phyloP scores from a whole-genome alignment of 2,329 filamentous ascomycete species.

The Corynespora cassiicola region DNA sequence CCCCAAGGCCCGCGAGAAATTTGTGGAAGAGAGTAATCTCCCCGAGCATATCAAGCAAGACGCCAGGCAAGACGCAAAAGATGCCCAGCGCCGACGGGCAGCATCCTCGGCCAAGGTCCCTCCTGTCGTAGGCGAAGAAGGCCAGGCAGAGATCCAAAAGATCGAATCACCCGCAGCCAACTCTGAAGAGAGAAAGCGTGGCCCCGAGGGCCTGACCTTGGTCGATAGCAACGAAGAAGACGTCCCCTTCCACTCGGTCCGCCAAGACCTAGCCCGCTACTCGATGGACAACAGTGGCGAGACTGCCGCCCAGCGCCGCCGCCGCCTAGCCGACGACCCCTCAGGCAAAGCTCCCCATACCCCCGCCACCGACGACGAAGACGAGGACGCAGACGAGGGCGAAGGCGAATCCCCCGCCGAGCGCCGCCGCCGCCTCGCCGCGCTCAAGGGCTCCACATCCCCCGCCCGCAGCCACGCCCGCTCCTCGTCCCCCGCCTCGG shows the following conservation, averaged over 20 bases:
- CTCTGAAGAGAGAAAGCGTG: conserved; percentile 30
- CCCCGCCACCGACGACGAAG: too few species aligned
- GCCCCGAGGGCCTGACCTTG: conserved; percentile 50
- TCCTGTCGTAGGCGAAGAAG: conserved; percentile 39
- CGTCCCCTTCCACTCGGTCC: conserved; percentile 56
- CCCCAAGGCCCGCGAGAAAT: conserved; percentile 64
- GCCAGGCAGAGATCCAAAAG: conserved; percentile 39
- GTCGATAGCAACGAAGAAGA: conserved; percentile 54
- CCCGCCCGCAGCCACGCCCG: conserved; percentile 13
- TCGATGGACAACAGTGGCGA: conserved; percentile 29
- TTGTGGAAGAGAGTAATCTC: conserved; percentile 55
- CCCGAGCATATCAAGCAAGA: conserved; percentile 56
- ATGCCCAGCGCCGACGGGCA: conserved; percentile 33
- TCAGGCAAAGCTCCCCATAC: too few species aligned
- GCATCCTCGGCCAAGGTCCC: conserved; percentile 36
- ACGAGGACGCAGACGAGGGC: conserved; percentile 34
- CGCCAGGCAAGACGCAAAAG: conserved; percentile 50
- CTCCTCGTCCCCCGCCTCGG: conserved; percentile 14
- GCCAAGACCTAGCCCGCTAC: conserved; percentile 38
- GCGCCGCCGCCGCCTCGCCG: conserved; percentile 22
- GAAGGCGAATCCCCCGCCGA: conserved; percentile 33
- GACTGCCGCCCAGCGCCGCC: conserved; percentile 52
- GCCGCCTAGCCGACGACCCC: conserved; percentile 40
- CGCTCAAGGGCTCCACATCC: conserved; percentile 16
- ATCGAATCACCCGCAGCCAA: conserved; percentile 34